Percentiles rank a stretch among this genome's conserved stretches.
phyloP scores from a whole-genome alignment of 2,329 filamentous ascomycete genomes.

The Colletotrichum tofieldiae region DNA sequence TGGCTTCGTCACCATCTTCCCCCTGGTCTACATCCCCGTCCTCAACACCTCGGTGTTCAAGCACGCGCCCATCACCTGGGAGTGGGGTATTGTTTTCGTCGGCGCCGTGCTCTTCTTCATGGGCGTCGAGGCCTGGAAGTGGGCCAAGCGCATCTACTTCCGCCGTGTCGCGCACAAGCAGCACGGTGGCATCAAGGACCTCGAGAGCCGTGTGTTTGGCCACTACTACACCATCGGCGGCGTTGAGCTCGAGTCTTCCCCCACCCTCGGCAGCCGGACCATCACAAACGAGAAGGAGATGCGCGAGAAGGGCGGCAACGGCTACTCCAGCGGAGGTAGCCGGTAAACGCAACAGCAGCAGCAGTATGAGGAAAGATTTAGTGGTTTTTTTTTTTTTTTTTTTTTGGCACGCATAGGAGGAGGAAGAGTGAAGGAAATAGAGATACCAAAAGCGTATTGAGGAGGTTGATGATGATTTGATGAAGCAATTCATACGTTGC shows the following conservation, averaged over 20 bases:
- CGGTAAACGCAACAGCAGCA: not conserved
- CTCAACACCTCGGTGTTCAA: constrained; percentile 72
- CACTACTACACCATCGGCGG: constrained; percentile 49
- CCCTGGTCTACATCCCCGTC: constrained; percentile 70
- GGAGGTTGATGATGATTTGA: not conserved
- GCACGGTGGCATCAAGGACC: constrained; percentile 45
- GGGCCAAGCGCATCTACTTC: constrained; percentile 65
- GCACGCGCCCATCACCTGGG: constrained; percentile 72
- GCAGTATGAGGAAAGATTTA: not conserved
- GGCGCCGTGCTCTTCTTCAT: constrained; percentile 70
- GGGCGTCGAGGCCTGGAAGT: constrained; percentile 73
- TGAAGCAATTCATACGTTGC: constrained; percentile 21
- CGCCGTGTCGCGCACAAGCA: constrained; percentile 49
- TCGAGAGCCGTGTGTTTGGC: constrained; percentile 54
- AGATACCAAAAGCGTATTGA: not conserved
- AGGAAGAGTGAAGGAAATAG: not conserved
- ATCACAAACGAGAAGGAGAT: constrained; percentile 43
- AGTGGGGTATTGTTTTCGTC: constrained; percentile 73
- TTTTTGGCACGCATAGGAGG: not conserved
- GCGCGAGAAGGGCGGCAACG: constrained; percentile 40
- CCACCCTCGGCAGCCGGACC: constrained; percentile 40
- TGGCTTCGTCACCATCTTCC: constrained; percentile 64
- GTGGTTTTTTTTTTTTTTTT: not conserved
- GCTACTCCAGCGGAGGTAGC: constrained; percentile 32
- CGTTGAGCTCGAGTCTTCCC: constrained; percentile 40